Conservation (phyloP, 108 stramenopile genomes). For the Nannochloropsis gaditana region DNA sequence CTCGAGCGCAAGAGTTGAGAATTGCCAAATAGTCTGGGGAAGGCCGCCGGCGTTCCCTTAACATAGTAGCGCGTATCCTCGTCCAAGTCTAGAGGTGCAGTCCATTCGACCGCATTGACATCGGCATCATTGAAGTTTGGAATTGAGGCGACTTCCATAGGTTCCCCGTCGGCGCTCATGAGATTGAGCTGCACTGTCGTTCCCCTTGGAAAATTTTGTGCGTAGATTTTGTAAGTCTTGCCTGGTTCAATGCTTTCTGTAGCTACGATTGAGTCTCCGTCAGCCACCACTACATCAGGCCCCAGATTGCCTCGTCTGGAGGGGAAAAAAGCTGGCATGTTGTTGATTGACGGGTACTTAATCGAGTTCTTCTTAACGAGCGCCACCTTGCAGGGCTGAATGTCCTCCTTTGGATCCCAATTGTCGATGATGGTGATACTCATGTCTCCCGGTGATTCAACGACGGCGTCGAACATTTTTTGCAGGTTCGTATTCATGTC, state of each 20-base stretch:
- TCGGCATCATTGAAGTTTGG: constrained; percentile 17
- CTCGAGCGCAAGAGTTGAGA: background rate
- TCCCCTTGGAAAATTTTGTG: constrained; percentile 13
- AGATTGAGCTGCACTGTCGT: constrained; percentile 3
- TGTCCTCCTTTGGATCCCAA: background rate
- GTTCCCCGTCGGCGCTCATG: constrained; percentile 16
- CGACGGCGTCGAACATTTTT: constrained; percentile 17
- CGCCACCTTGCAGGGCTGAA: constrained; percentile 3
- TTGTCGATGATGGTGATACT: background rate
- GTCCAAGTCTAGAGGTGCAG: constrained; percentile 15
- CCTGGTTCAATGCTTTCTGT: background rate
- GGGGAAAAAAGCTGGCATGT: constrained; percentile 17
- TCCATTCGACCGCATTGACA: background rate
- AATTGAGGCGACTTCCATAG: background rate
- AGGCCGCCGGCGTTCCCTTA: background rate
- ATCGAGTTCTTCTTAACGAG: background rate
- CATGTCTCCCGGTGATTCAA: background rate
- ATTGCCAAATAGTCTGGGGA: background rate
- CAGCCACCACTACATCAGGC: background rate
- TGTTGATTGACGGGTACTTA: constrained; percentile 13
- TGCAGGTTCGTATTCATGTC: background rate
- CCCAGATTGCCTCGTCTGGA: constrained; percentile 16
- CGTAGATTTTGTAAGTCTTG: constrained; percentile 13
- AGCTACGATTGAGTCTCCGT: background rate
- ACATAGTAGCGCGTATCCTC: background rate